Evolutionary conservation across 495 filamentous ascomycete species (phyloP).

Genomic region (Talaromyces wortmannii): DNA sequence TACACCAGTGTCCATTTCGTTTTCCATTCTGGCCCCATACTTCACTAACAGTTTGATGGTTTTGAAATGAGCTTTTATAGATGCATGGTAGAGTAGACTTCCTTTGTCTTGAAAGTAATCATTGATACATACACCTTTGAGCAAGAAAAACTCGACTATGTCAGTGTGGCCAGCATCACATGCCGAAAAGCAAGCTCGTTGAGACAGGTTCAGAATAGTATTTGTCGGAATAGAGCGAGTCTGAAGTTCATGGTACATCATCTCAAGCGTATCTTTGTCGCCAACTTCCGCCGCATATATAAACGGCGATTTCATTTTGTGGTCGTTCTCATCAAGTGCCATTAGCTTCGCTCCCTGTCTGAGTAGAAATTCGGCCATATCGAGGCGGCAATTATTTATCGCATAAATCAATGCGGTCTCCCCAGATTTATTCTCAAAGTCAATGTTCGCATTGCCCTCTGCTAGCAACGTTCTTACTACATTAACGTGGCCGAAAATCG

Average conservation of each 20-base stretch:
- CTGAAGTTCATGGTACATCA: background rate
- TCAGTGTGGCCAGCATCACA: background rate
- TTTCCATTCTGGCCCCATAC: background rate
- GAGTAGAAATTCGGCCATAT: background rate
- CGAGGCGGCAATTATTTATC: background rate
- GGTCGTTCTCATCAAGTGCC: background rate
- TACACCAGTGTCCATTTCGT: background rate
- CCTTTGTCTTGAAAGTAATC: background rate
- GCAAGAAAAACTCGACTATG: background rate
- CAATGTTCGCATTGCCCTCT: background rate
- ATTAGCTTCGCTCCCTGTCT: background rate
- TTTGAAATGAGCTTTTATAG: background rate
- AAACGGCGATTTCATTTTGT: background rate
- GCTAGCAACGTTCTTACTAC: background rate
- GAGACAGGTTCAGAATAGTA: background rate
- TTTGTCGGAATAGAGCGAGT: background rate
- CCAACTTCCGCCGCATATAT: background rate
- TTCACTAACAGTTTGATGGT: background rate
- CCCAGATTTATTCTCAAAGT: background rate
- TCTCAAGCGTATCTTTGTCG: background rate
- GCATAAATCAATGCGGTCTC: background rate
- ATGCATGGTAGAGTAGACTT: background rate
- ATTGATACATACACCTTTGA: background rate
- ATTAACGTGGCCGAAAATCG: background rate
- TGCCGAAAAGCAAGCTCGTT: background rate